phyloP scores from a whole-genome alignment of 257 asterid species.

The Perilla frutescens region DNA sequence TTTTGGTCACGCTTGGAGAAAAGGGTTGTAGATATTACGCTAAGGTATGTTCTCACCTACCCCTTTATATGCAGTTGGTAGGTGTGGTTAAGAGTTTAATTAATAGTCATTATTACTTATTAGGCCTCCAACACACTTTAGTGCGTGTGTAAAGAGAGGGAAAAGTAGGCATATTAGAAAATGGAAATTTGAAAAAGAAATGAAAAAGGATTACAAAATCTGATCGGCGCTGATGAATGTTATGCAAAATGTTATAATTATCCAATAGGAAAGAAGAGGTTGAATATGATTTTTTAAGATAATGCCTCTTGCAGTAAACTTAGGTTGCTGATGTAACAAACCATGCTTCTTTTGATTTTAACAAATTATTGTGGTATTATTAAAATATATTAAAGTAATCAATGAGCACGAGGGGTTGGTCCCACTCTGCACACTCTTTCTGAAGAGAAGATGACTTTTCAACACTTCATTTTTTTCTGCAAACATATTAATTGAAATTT shows the following conservation, averaged over 20 bases:
- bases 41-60: constrained; percentile 55
- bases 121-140: neutral
- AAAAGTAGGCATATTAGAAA: neutral
- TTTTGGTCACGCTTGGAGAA: constrained; percentile 89
- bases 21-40: constrained; percentile 87
- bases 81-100: constrained; percentile 22
- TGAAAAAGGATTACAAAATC: neutral
- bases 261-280: neutral
- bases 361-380: neutral
- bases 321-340: constrained; percentile 17
- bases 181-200: neutral
- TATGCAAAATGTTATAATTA: too few relatives aligned
- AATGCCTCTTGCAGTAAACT: neutral
- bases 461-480: neutral
- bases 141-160: neutral
- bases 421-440: constrained; percentile 35
- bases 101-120: neutral
- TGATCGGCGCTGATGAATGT: too few relatives aligned
- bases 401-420: constrained; percentile 16
- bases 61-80: constrained; percentile 18
- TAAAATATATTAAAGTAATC: neutral
- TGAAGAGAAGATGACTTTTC: constrained; percentile 11
- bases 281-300: too few relatives aligned
- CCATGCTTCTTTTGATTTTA: constrained; percentile 13
- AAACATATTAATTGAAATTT: neutral